Conservation (phyloP, 495 filamentous ascomycete genomes). For the Penicillium salamii region DNA sequence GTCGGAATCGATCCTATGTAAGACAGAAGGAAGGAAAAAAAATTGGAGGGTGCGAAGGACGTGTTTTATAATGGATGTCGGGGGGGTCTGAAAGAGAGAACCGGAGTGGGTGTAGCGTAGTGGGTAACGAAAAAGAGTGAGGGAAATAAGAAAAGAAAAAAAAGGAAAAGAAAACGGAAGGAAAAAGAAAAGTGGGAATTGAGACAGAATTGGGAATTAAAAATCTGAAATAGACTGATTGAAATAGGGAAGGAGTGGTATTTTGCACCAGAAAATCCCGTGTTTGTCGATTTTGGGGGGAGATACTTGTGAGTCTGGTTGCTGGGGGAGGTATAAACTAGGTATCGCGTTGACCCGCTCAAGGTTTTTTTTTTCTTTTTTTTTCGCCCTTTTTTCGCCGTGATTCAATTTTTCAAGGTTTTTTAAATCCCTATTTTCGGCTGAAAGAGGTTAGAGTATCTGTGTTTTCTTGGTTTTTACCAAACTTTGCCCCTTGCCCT, state of each 20-base stretch:
- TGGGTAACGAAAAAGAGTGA: constrained; percentile 24
- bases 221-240: constrained; percentile 9
- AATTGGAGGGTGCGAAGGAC: constrained; percentile 26
- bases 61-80: constrained; percentile 32
- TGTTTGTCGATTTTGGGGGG: constrained; percentile 3
- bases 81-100: constrained; percentile 24
- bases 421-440: constrained; percentile 3
- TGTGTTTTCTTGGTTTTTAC: constrained; percentile 4
- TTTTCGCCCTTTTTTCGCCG: neutral
- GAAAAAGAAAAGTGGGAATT: constrained; percentile 5
- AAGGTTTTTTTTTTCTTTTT: neutral
- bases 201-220: constrained; percentile 14
- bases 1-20: constrained; percentile 44
- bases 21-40: constrained; percentile 19
- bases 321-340: constrained; percentile 5
- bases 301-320: constrained; percentile 10
- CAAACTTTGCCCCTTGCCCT: constrained; percentile 13
- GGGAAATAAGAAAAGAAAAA: constrained; percentile 19
- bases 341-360: constrained; percentile 2
- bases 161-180: no score
- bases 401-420: constrained; percentile 1
- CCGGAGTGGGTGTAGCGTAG: constrained; percentile 19
- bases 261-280: constrained; percentile 7
- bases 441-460: neutral
- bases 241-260: constrained; percentile 8